Conservation (phyloP, 352 stramenopile genomes). For the Phytophthora megakarya region DNA sequence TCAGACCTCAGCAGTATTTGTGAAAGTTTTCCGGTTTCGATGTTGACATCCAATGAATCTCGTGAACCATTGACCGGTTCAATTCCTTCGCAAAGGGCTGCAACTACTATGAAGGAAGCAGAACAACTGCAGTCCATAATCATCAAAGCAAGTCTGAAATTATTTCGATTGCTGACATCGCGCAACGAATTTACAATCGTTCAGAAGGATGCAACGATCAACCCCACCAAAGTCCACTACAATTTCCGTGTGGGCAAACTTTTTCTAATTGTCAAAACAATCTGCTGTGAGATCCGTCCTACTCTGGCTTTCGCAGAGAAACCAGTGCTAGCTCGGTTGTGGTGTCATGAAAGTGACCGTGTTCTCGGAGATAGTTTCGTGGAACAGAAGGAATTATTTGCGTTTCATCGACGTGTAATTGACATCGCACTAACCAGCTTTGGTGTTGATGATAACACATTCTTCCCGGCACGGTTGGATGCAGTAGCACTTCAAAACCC, state of each 20-base stretch:
- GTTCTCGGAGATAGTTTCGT: constrained; percentile 58
- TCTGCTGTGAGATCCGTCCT: constrained; percentile 48
- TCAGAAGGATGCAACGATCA: constrained; percentile 13
- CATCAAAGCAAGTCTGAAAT: constrained; percentile 61
- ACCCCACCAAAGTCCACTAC: constrained; percentile 55
- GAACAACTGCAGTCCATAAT: constrained; percentile 43
- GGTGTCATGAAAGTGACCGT: constrained; percentile 72
- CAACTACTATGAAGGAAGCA: constrained; percentile 31
- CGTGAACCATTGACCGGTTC: neutral
- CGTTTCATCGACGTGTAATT: constrained; percentile 52
- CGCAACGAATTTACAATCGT: constrained; percentile 37
- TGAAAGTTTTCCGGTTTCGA: constrained; percentile 21
- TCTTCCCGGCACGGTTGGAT: constrained; percentile 38
- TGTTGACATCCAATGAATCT: neutral
- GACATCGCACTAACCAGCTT: constrained; percentile 56
- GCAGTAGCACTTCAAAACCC: constrained; percentile 18
- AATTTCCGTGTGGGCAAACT: constrained; percentile 47
- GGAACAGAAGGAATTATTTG: constrained; percentile 33
- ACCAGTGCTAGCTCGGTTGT: constrained; percentile 54
- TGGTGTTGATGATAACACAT: constrained; percentile 41
- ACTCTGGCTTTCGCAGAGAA: constrained; percentile 51
- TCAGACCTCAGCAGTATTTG: constrained; percentile 60
- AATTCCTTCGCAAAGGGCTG: neutral
- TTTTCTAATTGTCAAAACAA: constrained; percentile 46
- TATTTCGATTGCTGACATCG: constrained; percentile 50